phyloP scores from a whole-genome alignment of 2,329 filamentous ascomycete species.

The Emmonsiellopsis sp. region DNA sequence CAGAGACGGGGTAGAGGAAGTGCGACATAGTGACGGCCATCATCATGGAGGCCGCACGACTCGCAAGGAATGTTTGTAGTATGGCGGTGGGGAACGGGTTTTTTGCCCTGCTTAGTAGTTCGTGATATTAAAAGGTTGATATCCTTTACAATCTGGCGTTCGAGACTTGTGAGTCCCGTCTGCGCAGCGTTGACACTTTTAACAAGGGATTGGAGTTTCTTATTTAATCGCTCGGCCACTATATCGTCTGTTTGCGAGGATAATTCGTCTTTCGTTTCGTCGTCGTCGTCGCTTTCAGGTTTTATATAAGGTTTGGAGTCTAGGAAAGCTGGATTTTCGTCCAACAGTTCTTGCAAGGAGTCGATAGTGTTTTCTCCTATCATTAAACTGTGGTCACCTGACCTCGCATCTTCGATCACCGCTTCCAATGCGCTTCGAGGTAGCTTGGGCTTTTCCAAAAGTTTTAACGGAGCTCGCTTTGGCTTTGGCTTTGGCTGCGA shows the following conservation, averaged over 20 bases:
- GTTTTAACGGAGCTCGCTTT: constrained; percentile 12
- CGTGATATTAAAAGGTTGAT: constrained; percentile 10
- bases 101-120: constrained; percentile 9
- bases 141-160: constrained; percentile 26
- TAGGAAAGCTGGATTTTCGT: constrained; percentile 19
- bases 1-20: constrained; percentile 31
- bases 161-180: constrained; percentile 30
- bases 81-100: constrained; percentile 4
- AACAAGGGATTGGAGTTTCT: constrained; percentile 31
- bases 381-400: constrained; percentile 28
- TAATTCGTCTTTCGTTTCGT: not conserved
- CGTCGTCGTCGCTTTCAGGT: constrained; percentile 1
- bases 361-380: constrained; percentile 38
- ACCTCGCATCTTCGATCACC: constrained; percentile 32
- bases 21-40: constrained; percentile 22
- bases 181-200: constrained; percentile 34
- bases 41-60: constrained; percentile 16
- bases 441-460: constrained; percentile 28
- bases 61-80: constrained; percentile 14
- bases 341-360: constrained; percentile 34
- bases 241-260: constrained; percentile 14
- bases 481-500: constrained; percentile 6
- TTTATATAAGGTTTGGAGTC: constrained; percentile 15
- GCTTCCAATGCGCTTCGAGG: constrained; percentile 35
- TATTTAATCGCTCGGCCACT: constrained; percentile 29